A percentile compares a stretch with the other conserved stretches of the same genome.
Evolutionary conservation across 352 stramenopile species (phyloP).

Genomic region (Phytophthora fragariaefolia): DNA sequence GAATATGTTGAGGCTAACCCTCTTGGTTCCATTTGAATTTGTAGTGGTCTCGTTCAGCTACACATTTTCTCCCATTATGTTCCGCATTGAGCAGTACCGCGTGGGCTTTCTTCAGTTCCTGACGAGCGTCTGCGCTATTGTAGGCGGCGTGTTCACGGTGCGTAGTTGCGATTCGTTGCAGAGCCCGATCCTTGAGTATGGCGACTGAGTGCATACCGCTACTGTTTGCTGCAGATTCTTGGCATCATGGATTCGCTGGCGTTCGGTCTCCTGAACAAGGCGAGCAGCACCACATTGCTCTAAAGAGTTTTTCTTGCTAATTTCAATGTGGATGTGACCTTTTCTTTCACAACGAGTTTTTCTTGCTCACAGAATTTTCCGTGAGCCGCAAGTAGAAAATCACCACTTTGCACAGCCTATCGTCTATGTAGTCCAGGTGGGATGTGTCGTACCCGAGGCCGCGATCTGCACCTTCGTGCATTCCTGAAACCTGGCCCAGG

Average conservation of each 20-base stretch:
- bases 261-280: constrained; percentile 63
- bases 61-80: constrained; percentile 97
- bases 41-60: constrained; percentile 97
- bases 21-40: constrained; percentile 16
- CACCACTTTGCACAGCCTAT: too few species aligned
- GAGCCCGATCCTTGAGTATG: not conserved
- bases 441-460: too few species aligned
- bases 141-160: constrained; percentile 92
- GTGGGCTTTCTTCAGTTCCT: constrained; percentile 92
- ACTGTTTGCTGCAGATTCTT: constrained; percentile 54
- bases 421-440: too few species aligned
- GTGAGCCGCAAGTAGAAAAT: too few species aligned
- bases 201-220: too few species aligned
- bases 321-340: constrained; percentile 22
- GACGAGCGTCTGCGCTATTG: constrained; percentile 92
- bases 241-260: constrained; percentile 71
- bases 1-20: constrained; percentile 17
- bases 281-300: constrained; percentile 48
- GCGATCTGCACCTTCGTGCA: too few species aligned
- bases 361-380: too few species aligned
- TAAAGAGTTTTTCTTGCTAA: constrained; percentile 37
- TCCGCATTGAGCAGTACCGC: constrained; percentile 94
- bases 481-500: too few species aligned
- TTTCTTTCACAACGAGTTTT: too few species aligned
- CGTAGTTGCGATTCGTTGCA: constrained; percentile 19